Evolutionary conservation across 2,329 filamentous ascomycete species (phyloP), one percentile per base, ranked within the genome.

Genomic region (Cucurbitaria berberidis): DNA sequence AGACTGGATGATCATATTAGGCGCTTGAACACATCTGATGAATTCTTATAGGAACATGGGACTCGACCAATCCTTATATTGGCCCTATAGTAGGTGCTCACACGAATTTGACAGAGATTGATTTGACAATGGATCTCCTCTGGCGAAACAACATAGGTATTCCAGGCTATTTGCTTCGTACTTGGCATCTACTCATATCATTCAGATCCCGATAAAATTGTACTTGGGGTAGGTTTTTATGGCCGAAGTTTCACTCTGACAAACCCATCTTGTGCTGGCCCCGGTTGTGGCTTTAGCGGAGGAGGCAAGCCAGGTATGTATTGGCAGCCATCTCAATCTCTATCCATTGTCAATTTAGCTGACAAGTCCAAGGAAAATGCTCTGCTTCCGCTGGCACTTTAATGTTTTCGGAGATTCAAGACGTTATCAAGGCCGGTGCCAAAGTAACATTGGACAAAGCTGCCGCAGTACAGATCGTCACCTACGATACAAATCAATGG

Each of bases 41-140:
- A n/a, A n/a, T n/a, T n/a, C n/a, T n/a, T n/a, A n/a, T 22, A 40
- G 27, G 53, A 1, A 50, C 66, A 1, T 81, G 76, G 77, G 78
- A 80, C 52, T 11, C 42, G 0, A 19, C 57, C 0, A 64, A 62
- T 45, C 53, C 48, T 19, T 53, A 15, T 15, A 58, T 69, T 51
- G 77, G 77, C 0, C 0, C 44, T 63, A 64, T 15, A 55, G 9
- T 75, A 1, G 48, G 67, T 7, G 53, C 58, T 0, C 77, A 81
- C 51, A 79, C 79, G 2, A 81, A 82, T 55, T 41, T 81, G 0
- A 81, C 79, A 1, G 77, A 81, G 62, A 80, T 81, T 22, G 62
- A 75, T 4, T 22, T 57, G 0, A 70, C 67, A 0, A 35, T 79
- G 0, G 74, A 81, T 8, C 73, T 83, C 0, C 62, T 82, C 4